Percentiles rank a stretch among this genome's conserved stretches.
These are phyloP conservation scores for Coemansia guatemalensis DNA, from an alignment of 192 early-diverging fungal genomes.

Conservation along the genomic window DNA sequence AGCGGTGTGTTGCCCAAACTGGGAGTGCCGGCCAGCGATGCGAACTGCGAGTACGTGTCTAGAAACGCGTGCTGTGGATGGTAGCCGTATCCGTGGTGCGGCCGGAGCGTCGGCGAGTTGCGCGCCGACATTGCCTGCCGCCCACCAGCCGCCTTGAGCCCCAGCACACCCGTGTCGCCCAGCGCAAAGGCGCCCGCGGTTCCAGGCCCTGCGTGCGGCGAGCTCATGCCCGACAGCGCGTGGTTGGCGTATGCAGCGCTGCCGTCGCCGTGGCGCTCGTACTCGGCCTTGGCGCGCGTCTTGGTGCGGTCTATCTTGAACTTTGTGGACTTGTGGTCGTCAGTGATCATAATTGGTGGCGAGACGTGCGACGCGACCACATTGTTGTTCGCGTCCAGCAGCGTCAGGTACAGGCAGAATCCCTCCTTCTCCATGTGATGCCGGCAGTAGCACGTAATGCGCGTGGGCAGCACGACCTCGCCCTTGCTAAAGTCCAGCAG, in stretches of 20 bases:
- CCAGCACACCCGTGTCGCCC: conserved; percentile 5
- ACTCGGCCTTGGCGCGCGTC: conserved; percentile 54
- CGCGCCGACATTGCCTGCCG: conserved; percentile 49
- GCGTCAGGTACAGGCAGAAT: conserved; percentile 84
- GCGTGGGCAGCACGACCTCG: conserved; percentile 83
- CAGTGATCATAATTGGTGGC: conserved; percentile 94
- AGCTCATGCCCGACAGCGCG: conserved; percentile 33
- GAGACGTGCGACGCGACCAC: conserved; percentile 79
- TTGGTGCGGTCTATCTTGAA: conserved; percentile 55
- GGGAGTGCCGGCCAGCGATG: conserved; percentile 48
- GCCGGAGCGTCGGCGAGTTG: conserved; percentile 49
- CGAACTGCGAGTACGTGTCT: conserved; percentile 54
- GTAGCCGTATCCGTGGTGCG: conserved; percentile 17
- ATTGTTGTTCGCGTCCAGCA: conserved; percentile 64
- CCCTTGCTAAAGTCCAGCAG: conserved; percentile 87
- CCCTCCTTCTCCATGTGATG: conserved; percentile 94
- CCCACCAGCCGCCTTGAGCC: conserved; percentile 7
- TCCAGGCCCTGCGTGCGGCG: conserved; percentile 6
- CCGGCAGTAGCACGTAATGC: conserved; percentile 96
- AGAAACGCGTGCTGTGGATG: conserved; percentile 21
- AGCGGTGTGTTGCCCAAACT: conserved; percentile 49
- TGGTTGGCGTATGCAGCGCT: conserved; percentile 47
- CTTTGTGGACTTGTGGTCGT: conserved; percentile 94
- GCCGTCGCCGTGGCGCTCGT: conserved; percentile 47
- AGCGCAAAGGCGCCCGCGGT: not conserved